Conservation (phyloP, 2,329 filamentous ascomycete genomes). For the Alternaria ventricosa region DNA sequence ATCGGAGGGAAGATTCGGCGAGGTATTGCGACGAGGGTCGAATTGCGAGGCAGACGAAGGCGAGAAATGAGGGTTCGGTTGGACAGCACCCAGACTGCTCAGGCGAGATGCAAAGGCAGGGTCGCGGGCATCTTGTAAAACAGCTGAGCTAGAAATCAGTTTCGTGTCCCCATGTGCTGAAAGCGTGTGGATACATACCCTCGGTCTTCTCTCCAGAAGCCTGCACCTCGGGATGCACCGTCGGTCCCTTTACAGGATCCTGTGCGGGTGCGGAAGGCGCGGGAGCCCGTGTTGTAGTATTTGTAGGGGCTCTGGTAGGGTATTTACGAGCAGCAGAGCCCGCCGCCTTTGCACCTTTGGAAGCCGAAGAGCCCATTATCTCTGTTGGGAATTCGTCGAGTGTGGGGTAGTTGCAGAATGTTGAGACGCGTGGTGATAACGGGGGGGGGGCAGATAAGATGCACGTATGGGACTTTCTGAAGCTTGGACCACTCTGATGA, state of each 20-base stretch:
- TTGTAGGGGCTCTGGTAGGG: constrained; percentile 56
- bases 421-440: constrained; percentile 36
- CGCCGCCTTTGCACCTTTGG: constrained; percentile 61
- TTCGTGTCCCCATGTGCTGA: neutral
- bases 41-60: constrained; percentile 59
- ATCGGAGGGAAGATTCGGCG: constrained; percentile 33
- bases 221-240: constrained; percentile 49
- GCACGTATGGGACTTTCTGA: constrained; percentile 7
- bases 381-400: constrained; percentile 7
- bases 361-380: constrained; percentile 64
- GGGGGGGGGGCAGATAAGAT: constrained; percentile 23
- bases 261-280: constrained; percentile 38
- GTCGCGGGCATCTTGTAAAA: constrained; percentile 67
- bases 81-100: constrained; percentile 66
- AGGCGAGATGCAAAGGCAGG: constrained; percentile 81
- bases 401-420: constrained; percentile 21
- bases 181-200: constrained; percentile 34
- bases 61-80: constrained; percentile 63
- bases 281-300: constrained; percentile 38
- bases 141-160: constrained; percentile 48
- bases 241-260: constrained; percentile 46
- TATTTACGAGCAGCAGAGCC: constrained; percentile 62
- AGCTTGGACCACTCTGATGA: constrained; percentile 14
- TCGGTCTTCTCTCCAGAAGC: constrained; percentile 49
- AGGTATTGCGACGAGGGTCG: constrained; percentile 40